Base-by-base conservation (phyloP, 352 stramenopile genomes). In the Aphanomyces euteiches region DNA sequence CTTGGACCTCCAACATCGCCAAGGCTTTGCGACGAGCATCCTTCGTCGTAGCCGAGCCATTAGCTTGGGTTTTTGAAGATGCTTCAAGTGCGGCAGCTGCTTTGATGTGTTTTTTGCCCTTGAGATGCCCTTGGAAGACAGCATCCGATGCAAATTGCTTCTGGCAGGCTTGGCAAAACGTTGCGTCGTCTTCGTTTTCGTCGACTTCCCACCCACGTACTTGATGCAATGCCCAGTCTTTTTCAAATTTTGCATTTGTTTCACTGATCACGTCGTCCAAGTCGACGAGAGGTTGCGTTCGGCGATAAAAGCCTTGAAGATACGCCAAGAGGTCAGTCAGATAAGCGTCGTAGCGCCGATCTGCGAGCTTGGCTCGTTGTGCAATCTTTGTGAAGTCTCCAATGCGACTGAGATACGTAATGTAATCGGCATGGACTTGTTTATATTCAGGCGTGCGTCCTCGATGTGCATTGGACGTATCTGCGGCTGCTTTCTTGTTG, bases 251-350 rank as follows among this genome's bases (percentile, higher is more conserved):
- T 38, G 79, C 81, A 47, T 77, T 79, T 1, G 87, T 93, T 70
- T 94, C 89, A 13, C 84, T 82, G 36, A 95, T 79, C 48, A 95
- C 83, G 53, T 95, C 88, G 63, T 95, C 87, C 6, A 96, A 69
- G 54, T 94, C 87, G 72, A 95, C 86, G 15, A 96, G 85, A 67
- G 89, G 87, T 74, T 96, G 89, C 45, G 89, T 93, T 66, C 88
- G 87, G 36, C 83, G 81, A 75, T 96, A 95, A 65, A 96, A 96
- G 56, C 82, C 82, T 60, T 90, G 78, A 73, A 96, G 78, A 77
- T 96, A 96, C 63, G 69, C 67, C 70, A 90, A 89, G 56, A 96
- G 78, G 36, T 90, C 83, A 8, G 74, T 72, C 47, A 96, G 59
- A 69, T 95, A 95, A 66, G 74, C 60, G 66, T 92, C 76, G 68